Base-by-base conservation (phyloP, 495 filamentous ascomycete genomes). In the Barbatosphaeria neglecta region DNA sequence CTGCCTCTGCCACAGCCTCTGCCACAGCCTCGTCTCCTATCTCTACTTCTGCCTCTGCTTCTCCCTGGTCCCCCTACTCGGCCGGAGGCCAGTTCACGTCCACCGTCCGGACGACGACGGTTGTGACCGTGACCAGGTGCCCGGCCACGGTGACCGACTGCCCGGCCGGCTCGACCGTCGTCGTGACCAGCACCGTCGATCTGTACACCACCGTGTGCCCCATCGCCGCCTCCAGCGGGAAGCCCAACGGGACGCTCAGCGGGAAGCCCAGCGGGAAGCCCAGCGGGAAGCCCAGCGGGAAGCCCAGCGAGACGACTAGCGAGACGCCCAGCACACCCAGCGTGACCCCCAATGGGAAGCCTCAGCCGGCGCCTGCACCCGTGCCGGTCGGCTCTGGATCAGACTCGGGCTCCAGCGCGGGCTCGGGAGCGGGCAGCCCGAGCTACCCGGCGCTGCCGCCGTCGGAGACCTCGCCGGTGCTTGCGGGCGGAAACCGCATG, bases 61-160 rank as follows among this genome's bases (percentile, higher is more conserved):
- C 33, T 37, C 33, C 33, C n/a, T n/a, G n/a, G n/a, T n/a, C n/a
- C n/a, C 2, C 31, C 15, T 11, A 9, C 4, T 25, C 9, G 24
- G 7, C 2, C 16, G n/a, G 20, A 11, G 19, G 1, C 4, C 22
- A 41, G 39, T 22, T 41, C 6, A 41, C 39, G 2, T 41, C 39
- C 4, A 41, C 39, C 15, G 61, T 72, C 64, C 69, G 68, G 62
- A 56, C 66, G 59, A 75, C 72, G 48, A 58, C 69, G 37, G 62
- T 66, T 51, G 62, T 68, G 41, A 74, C 74, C 63, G 64, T 77
- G 65, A 77, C 67, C 61, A 74, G 68, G 23, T 78, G 75, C 62
- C 65, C 58, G 53, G 62, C 74, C 41, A 66, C 57, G 35, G 73
- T 78, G 55, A 72, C 72, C 53, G 55, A 74, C 72, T 75, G 72